Base-by-base conservation (phyloP, 1,284 basidiomycete species). In the Cystobasidiaceae sp. region DNA sequence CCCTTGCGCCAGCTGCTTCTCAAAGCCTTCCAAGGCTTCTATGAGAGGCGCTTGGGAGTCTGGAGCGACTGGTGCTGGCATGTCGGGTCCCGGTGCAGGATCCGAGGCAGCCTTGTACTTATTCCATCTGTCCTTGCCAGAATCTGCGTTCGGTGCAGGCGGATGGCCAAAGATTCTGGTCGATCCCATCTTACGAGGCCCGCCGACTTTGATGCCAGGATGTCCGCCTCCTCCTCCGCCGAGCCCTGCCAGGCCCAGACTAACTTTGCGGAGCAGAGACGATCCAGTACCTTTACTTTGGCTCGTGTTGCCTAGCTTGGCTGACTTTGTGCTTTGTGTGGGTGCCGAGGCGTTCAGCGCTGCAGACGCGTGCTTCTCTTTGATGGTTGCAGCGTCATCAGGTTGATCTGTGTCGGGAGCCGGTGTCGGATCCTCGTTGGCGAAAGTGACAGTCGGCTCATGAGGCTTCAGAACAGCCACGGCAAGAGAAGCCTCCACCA, bases 191-290 rank as follows among this genome's bases (percentile, higher is more conserved):
- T 64, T 64, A 15, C 61, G 21, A 4, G 61, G 61, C 2, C 61
- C 61, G 13, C 61, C 61, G 5, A 64, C 61, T 21, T 44, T 55
- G 19, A 27, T 28, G 8, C 30, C 61, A 17, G 39, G n/a, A 21
- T 56, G 37, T 8, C 54, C 54, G 11, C 28, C 25, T 3, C 52
- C 44, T 3, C 28, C 50, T 21, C 39, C 33, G 21, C 28, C 60
- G 23, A 54, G 43, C 0, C 46, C 51, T 17, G 61, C 61, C 32
- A 64, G 15, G n/a, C 48, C 48, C 13, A 51, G 50, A 39, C 46
- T 51, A 33, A 64, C 61, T 21, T 64, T 64, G 23, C 61, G 61
- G 15, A 64, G 43, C 2, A 64, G 51, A 15, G 51, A 56, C 6
- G 61, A 19, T n/a, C 61, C 61, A 21, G 17, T 34, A n/a, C 30